phyloP scores from a whole-genome alignment of 1,284 basidiomycete species.

The Sanghuangporus sanghuang region DNA sequence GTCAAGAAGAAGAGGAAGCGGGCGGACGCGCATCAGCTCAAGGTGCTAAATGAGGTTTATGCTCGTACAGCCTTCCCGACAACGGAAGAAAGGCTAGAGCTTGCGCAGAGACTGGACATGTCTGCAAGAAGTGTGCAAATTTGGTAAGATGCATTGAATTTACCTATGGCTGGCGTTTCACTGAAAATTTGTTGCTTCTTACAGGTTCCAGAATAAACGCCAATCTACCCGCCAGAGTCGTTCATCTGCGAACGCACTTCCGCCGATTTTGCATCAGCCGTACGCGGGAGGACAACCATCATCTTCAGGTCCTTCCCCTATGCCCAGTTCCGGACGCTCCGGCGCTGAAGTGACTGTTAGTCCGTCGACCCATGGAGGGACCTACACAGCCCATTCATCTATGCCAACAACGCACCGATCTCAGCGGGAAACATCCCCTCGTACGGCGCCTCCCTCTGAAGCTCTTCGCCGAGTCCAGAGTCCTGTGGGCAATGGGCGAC shows the following conservation, averaged over 20 bases:
- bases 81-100: slow-evolving; percentile 72
- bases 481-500: slow-evolving; percentile 10
- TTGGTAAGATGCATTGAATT: slow-evolving; percentile 44
- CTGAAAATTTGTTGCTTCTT: neutral
- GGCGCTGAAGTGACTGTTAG: slow-evolving; percentile 16
- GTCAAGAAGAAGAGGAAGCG: slow-evolving; percentile 85
- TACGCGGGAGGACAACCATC: slow-evolving; percentile 37
- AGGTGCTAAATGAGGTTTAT: slow-evolving; percentile 75
- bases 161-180: slow-evolving; percentile 11
- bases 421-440: slow-evolving; percentile 14
- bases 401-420: slow-evolving; percentile 1
- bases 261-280: slow-evolving; percentile 43
- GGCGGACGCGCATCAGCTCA: slow-evolving; percentile 72
- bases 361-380: slow-evolving; percentile 9
- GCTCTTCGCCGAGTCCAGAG: slow-evolving; percentile 15
- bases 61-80: slow-evolving; percentile 77
- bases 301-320: neutral
- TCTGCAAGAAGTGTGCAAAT: slow-evolving; percentile 80
- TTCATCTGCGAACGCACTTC: slow-evolving; percentile 42
- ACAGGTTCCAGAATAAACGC: slow-evolving; percentile 81
- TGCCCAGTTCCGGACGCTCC: slow-evolving; percentile 5
- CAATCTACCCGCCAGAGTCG: slow-evolving; percentile 75
- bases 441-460: slow-evolving; percentile 4
- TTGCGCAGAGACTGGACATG: slow-evolving; percentile 76
- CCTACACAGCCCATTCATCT: slow-evolving; percentile 14